A percentile compares a stretch with the other conserved stretches of the same genome.
phyloP scores from a whole-genome alignment of 148 eudicot genomes.

The Chenopodium suecicum region DNA sequence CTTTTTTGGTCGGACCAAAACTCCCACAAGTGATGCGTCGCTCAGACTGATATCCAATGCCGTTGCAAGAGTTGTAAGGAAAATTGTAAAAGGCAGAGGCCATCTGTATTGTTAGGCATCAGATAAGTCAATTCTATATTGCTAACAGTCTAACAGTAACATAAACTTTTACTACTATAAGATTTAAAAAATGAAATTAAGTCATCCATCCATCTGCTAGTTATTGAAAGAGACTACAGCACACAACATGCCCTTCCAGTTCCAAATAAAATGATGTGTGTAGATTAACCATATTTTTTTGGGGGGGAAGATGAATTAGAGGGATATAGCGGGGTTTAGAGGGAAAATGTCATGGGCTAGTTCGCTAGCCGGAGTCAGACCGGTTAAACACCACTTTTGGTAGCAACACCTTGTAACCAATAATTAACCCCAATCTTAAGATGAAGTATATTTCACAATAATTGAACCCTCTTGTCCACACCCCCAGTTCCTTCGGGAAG shows the following conservation, averaged over 20 bases:
- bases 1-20: background rate
- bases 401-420: no score
- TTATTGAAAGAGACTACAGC: background rate
- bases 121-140: slow-evolving; percentile 48
- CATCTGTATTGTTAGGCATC: slow-evolving; percentile 87
- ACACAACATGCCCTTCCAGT: background rate
- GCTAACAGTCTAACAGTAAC: slow-evolving; percentile 23
- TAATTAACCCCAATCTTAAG: background rate
- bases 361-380: no score
- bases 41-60: slow-evolving; percentile 95
- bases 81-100: slow-evolving; percentile 90
- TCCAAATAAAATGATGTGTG: no score
- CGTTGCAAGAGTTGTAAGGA: slow-evolving; percentile 88
- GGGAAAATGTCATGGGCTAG: background rate
- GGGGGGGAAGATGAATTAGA: no score
- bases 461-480: background rate
- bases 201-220: background rate
- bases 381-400: no score
- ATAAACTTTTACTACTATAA: slow-evolving; percentile 8
- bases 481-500: background rate
- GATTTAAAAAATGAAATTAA: background rate
- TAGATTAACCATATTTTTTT: no score
- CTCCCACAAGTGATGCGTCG: slow-evolving; percentile 19
- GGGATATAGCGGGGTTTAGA: background rate
- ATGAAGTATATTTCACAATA: background rate